A percentile compares a stretch with the other conserved stretches of the same genome.
Conservation (phyloP, 108 stramenopile genomes). For the Cylindrotheca closterium region DNA sequence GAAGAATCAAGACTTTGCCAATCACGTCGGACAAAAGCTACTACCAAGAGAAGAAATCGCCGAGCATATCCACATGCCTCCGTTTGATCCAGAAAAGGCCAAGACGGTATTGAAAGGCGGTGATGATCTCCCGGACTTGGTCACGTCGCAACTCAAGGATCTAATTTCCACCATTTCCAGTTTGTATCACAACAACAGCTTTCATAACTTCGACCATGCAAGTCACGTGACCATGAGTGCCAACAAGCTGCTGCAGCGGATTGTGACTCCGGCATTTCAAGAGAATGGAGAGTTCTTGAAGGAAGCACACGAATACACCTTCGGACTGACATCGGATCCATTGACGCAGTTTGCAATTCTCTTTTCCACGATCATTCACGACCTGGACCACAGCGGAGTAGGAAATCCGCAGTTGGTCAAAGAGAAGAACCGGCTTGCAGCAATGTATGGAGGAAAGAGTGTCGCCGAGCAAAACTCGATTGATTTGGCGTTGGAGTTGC, state of each 20-base stretch:
- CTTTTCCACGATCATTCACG: constrained; percentile 64
- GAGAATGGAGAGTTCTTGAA: constrained; percentile 1
- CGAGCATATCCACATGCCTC: constrained; percentile 19
- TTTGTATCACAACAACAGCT: constrained; percentile 36
- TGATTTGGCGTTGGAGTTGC: constrained; percentile 34
- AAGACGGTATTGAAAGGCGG: not conserved
- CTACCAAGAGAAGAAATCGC: constrained; percentile 24
- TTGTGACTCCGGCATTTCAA: constrained; percentile 5
- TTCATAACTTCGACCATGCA: constrained; percentile 54
- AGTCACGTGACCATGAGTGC: constrained; percentile 33
- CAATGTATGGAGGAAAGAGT: constrained; percentile 28
- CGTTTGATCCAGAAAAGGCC: constrained; percentile 14
- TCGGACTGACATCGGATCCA: constrained; percentile 57
- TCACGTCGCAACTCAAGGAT: constrained; percentile 1
- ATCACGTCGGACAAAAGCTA: not conserved
- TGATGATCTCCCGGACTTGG: not conserved
- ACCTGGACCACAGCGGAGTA: constrained; percentile 50
- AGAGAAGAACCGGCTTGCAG: constrained; percentile 24
- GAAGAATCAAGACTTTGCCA: not conserved
- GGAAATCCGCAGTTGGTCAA: constrained; percentile 46
- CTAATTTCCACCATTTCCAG: constrained; percentile 17
- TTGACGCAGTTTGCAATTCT: constrained; percentile 45
- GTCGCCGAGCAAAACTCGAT: constrained; percentile 52
- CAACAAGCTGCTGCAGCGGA: constrained; percentile 39
- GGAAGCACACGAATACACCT: constrained; percentile 33